phyloP scores from a whole-genome alignment of 2,329 filamentous ascomycete species.

The Botrytis fragariae region DNA sequence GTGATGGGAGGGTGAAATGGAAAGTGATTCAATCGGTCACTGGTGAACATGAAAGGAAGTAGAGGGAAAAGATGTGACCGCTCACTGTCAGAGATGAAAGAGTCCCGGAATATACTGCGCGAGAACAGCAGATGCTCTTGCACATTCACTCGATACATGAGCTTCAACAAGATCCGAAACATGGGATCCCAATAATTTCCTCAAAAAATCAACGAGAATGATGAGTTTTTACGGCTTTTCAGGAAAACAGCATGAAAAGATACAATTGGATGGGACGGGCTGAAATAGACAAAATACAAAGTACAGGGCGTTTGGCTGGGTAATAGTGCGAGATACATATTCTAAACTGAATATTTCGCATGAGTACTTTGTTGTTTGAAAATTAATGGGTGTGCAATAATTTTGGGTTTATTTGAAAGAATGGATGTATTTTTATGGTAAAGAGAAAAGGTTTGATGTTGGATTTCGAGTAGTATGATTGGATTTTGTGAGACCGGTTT shows the following conservation, averaged over 20 bases:
- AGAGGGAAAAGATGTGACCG: no score
- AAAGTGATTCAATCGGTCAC: no score
- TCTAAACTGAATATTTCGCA: neutral
- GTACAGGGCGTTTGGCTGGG: neutral
- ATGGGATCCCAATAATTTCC: neutral
- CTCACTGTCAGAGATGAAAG: neutral
- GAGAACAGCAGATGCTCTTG: neutral
- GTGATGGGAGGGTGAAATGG: neutral
- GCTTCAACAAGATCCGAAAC: neutral
- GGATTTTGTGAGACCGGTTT: neutral
- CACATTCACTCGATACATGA: neutral
- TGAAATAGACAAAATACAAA: neutral
- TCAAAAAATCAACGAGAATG: neutral
- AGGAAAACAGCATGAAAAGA: neutral
- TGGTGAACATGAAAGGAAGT: neutral
- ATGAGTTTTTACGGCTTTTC: neutral
- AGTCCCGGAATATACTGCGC: fast-evolving
- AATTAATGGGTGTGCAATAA: neutral
- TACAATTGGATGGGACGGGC: neutral
- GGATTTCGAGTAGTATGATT: neutral
- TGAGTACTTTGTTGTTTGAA: neutral
- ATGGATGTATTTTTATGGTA: neutral
- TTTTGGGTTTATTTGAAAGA: neutral
- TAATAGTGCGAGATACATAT: neutral
- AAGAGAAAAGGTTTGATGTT: neutral